phyloP scores from a whole-genome alignment of 148 eudicot genomes.

The Vaccinium myrtillus region DNA sequence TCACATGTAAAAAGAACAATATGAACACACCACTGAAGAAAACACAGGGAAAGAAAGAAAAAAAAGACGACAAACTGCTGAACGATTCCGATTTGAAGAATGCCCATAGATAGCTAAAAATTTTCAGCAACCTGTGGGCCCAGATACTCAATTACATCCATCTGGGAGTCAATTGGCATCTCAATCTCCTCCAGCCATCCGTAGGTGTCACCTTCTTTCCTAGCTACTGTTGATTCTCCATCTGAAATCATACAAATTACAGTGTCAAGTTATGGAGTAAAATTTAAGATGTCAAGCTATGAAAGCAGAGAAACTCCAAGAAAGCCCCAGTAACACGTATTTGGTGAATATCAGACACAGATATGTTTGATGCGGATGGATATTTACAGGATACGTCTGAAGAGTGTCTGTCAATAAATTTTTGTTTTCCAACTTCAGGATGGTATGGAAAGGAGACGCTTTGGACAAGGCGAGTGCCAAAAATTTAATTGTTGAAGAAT shows the following conservation, averaged over 20 bases:
- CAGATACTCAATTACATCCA: conserved; percentile 57
- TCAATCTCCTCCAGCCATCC: conserved; percentile 78
- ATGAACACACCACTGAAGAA: not conserved
- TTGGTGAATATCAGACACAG: not conserved
- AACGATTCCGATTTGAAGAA: not conserved
- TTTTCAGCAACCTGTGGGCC: conserved; percentile 56
- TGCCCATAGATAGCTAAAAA: not conserved
- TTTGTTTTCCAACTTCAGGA: not conserved
- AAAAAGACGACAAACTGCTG: not conserved
- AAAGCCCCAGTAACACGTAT: not conserved
- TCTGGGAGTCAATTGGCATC: conserved; percentile 55
- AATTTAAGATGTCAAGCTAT: not conserved
- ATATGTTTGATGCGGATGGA: not conserved
- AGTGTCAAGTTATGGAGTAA: not conserved
- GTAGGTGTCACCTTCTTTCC: conserved; percentile 34
- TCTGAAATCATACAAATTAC: conserved; percentile 24
- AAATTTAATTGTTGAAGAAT: not conserved
- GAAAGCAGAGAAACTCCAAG: not conserved
- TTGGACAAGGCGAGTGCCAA: no score
- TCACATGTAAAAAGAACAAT: not conserved
- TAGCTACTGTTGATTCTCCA: conserved; percentile 19
- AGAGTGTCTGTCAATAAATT: not conserved
- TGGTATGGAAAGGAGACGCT: no score
- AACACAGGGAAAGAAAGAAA: not conserved
- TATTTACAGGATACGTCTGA: not conserved